These are phyloP conservation scores for Viola pubescens DNA, from an alignment of 441 rosid species.

Conservation along the genomic window DNA sequence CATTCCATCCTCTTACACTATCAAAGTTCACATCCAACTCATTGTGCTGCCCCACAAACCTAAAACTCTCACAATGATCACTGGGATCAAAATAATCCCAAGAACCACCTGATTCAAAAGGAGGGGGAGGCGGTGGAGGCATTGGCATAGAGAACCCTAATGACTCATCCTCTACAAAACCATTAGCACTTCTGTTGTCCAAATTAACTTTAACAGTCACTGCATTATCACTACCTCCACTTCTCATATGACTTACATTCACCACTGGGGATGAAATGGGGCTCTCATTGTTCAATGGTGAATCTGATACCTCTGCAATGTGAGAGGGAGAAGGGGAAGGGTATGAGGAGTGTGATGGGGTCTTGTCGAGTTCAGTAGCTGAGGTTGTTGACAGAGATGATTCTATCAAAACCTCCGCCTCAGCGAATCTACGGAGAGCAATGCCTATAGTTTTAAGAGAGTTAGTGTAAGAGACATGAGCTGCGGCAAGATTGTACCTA, in stretches of 20 bases:
- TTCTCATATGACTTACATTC: constrained; percentile 50
- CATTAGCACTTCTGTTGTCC: constrained; percentile 17
- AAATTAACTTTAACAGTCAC: constrained; percentile 56
- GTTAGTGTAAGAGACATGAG: constrained; percentile 71
- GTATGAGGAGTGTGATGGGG: constrained; percentile 70
- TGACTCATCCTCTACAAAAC: constrained; percentile 37
- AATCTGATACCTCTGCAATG: constrained; percentile 41
- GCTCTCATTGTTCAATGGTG: constrained; percentile 46
- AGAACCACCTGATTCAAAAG: constrained; percentile 45
- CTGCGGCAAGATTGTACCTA: constrained; percentile 77
- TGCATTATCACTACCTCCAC: constrained; percentile 27
- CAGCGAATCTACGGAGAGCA: constrained; percentile 72
- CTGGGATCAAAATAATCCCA: constrained; percentile 81
- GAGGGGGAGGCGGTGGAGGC: constrained; percentile 46
- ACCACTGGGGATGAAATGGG: constrained; percentile 30
- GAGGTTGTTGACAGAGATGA: constrained; percentile 55
- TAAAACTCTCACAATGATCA: constrained; percentile 56
- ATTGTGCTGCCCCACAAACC: constrained; percentile 33
- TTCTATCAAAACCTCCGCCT: constrained; percentile 51
- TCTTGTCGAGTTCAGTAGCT: constrained; percentile 65
- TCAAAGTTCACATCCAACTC: constrained; percentile 35
- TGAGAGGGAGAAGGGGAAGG: constrained; percentile 52
- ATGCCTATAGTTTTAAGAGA: constrained; percentile 70
- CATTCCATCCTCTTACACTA: constrained; percentile 37
- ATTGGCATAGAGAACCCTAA: constrained; percentile 38